Evolutionary conservation across 2,329 filamentous ascomycete species (phyloP).

Genomic region (Ampelomyces quisqualis): DNA sequence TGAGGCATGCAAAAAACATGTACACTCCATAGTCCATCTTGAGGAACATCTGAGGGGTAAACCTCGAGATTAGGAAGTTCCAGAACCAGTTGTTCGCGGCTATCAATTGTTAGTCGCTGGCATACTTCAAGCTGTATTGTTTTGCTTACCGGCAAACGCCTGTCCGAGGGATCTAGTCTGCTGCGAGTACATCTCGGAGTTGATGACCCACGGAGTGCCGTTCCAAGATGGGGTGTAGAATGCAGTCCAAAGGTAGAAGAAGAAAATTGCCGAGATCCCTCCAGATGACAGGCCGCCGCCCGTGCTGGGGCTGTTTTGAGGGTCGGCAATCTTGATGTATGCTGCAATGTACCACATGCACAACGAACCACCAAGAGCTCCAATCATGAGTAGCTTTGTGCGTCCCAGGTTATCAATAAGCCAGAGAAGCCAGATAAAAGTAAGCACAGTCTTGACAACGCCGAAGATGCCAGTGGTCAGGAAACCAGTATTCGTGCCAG

Average conservation of each 20-base stretch:
- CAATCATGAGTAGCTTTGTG: constrained; percentile 64
- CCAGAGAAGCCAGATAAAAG: constrained; percentile 67
- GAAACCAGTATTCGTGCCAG: constrained; percentile 59
- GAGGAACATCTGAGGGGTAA: constrained; percentile 66
- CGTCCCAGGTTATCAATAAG: constrained; percentile 67
- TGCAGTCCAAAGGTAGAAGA: constrained; percentile 73
- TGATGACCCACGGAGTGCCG: constrained; percentile 74
- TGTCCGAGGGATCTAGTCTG: constrained; percentile 66
- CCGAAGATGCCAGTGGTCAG: constrained; percentile 77
- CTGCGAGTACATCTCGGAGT: constrained; percentile 72
- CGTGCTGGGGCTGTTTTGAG: constrained; percentile 36
- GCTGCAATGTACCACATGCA: constrained; percentile 66
- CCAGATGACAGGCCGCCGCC: constrained; percentile 43
- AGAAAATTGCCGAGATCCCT: constrained; percentile 64
- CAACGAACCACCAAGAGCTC: constrained; percentile 60
- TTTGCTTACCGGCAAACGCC: constrained; percentile 9
- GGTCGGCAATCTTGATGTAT: constrained; percentile 57
- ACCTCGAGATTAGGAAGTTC: constrained; percentile 69
- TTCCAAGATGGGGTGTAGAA: constrained; percentile 73
- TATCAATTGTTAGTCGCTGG: constrained; percentile 2
- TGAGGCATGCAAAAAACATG: constrained; percentile 54
- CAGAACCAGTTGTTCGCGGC: constrained; percentile 69
- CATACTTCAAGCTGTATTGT: background rate
- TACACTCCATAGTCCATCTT: constrained; percentile 49
- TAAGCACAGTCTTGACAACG: constrained; percentile 67